phyloP scores from a whole-genome alignment of 805 yeast species.

The Soucietia sequanensis region DNA sequence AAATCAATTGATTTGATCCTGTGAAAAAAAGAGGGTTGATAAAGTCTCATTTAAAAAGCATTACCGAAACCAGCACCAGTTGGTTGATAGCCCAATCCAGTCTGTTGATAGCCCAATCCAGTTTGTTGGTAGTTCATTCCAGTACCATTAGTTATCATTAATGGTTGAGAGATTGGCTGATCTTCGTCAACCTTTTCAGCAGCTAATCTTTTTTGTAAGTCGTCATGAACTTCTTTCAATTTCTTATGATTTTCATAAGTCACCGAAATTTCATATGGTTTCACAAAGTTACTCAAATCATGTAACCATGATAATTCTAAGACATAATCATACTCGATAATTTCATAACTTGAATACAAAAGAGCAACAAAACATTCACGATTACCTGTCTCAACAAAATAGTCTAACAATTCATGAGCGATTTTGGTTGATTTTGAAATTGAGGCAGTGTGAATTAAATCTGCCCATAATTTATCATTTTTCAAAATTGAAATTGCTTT shows the following conservation, averaged over 20 bases:
- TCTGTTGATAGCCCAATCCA: conserved; percentile 27
- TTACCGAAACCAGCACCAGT: conserved; percentile 75
- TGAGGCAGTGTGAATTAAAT: conserved; percentile 90
- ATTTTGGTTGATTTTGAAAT: conserved; percentile 74
- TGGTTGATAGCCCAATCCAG: conserved; percentile 61
- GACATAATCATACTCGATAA: conserved; percentile 78
- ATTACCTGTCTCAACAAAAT: conserved; percentile 96
- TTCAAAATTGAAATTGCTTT: conserved; percentile 87
- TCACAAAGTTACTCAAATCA: conserved; percentile 76
- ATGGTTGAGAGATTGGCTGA: conserved; percentile 57
- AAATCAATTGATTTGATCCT: too few relatives aligned
- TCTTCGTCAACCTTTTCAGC: conserved; percentile 49
- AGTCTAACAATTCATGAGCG: conserved; percentile 83
- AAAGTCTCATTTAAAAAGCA: conserved; percentile 24
- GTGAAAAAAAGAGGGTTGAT: too few relatives aligned
- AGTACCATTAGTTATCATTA: conserved; percentile 83
- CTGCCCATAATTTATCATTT: conserved; percentile 91
- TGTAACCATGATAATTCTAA: conserved; percentile 91
- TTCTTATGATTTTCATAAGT: conserved; percentile 75
- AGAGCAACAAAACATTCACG: conserved; percentile 93
- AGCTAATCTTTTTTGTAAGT: conserved; percentile 67
- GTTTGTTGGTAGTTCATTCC: too few relatives aligned
- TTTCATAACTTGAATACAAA: conserved; percentile 79
- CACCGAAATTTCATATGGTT: conserved; percentile 87
- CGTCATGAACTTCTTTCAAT: conserved; percentile 63